Base-by-base conservation (phyloP, 192 early-diverging fungal species). In the Phycomyces blakesleeanus region DNA sequence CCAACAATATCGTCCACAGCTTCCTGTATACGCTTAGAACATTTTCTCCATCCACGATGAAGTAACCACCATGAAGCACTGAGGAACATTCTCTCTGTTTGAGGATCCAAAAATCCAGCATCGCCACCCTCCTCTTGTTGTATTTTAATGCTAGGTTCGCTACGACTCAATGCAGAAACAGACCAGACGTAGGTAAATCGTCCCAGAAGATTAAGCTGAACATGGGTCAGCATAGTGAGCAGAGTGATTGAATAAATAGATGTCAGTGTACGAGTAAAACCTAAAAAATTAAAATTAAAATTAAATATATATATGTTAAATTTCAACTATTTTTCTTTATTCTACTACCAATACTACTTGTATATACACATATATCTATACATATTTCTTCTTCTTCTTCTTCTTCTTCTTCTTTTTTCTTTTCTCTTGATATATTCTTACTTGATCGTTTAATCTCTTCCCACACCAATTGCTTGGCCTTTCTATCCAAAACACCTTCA, bases 1-100 rank as follows among this genome's bases (percentile, higher is more conserved):
- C 78, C 78, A 42, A 91, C 54, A 18, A 81, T 67, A 26, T 83
- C 73, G 58, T 91, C 81, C 15, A 92, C 87, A 10, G 89, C 90
- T 12, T 70, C 61, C 20, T 79, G 68, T 39, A 97, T 85, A 51
- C 78, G 72, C n/a, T 77, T 80, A 61, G 88, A 84, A 61, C 85
- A 81, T 54, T 75, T 67, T 60, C 82, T 87, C 90, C 93, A 95
- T 0, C 95, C 95, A 56, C 84, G 81, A 65, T 97, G 89, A 57
- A 98, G 66, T 25, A 98, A 76, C 85, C 89, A 97, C 92, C 93
- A 96, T 65, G 81, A 91, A 66, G 92, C 87, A 55, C 89, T 92
- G 71, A 99, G 65, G 71, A 91, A 99, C 75, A 88, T 83, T 63
- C 90, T 82, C 72, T 97, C 93, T 9, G 74, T 77, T 12, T 76